Conservation (phyloP, 805 yeast genomes). For the Schwanniomyces polymorphus region DNA sequence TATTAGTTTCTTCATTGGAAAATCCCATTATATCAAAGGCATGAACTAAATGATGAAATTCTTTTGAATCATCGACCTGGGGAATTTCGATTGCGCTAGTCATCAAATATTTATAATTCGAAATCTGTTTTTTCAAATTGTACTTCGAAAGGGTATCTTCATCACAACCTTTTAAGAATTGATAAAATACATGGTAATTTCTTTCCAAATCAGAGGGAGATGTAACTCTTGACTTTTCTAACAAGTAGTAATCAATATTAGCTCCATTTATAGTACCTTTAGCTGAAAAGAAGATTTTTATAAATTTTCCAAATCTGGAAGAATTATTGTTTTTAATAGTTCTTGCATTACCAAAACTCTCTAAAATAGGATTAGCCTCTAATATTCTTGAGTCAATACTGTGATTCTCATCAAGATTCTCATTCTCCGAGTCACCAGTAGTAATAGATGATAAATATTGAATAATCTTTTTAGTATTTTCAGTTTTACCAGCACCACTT, state of each 20-base stretch:
- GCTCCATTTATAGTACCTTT: constrained; percentile 79
- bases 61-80: constrained; percentile 73
- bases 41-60: constrained; percentile 58
- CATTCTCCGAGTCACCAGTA: constrained; percentile 15
- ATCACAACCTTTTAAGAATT: constrained; percentile 68
- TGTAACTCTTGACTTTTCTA: constrained; percentile 92
- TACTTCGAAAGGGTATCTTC: constrained; percentile 45
- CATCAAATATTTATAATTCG: constrained; percentile 57
- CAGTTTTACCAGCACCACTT: constrained; percentile 98
- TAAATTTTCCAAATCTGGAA: constrained; percentile 95
- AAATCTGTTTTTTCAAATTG: constrained; percentile 39
- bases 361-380: constrained; percentile 93
- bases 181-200: constrained; percentile 93
- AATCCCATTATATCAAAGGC: constrained; percentile 81
- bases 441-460: constrained; percentile 87
- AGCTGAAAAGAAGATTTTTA: constrained; percentile 73
- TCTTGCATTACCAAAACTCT: constrained; percentile 96
- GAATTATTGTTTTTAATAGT: constrained; percentile 93
- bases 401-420: constrained; percentile 9
- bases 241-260: constrained; percentile 87
- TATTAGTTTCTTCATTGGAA: constrained; percentile 48
- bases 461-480: constrained; percentile 91
- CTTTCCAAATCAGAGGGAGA: constrained; percentile 75
- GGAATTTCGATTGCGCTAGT: constrained; percentile 57
- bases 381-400: constrained; percentile 81